phyloP scores from a whole-genome alignment of 2,329 filamentous ascomycete species.

The Sarocladium kiliense region DNA sequence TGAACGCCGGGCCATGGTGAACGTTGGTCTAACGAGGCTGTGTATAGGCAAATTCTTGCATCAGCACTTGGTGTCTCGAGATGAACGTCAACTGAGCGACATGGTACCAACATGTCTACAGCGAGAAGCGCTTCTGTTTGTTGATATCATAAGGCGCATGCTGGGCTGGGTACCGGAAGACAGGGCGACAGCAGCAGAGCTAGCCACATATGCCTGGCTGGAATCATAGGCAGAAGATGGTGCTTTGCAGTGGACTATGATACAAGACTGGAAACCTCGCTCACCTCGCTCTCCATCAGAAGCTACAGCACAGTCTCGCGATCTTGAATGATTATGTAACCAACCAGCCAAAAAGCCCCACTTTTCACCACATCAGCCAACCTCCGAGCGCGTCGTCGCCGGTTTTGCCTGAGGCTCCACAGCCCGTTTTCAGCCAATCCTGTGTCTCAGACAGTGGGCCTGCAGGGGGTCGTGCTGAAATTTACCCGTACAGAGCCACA shows the following conservation, averaged over 20 bases:
- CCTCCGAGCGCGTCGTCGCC: not conserved
- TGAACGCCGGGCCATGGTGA: too few relatives aligned
- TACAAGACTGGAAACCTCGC: too few relatives aligned
- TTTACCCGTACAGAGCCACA: constrained; percentile 31
- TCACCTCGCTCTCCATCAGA: too few relatives aligned
- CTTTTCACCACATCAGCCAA: not conserved
- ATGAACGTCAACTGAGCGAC: not conserved
- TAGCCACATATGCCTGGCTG: not conserved
- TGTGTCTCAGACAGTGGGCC: not conserved
- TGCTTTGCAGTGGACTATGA: too few relatives aligned
- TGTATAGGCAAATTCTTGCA: not conserved
- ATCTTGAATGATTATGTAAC: not conserved
- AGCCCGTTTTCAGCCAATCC: constrained; percentile 10
- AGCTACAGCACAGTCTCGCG: not conserved
- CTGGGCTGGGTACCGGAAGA: not conserved
- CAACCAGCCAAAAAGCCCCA: not conserved
- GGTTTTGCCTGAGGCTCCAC: constrained; percentile 6
- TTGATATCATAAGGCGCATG: not conserved
- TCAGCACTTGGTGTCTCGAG: not conserved
- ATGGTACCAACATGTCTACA: not conserved
- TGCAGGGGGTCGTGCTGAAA: constrained; percentile 35
- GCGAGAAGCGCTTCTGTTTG: not conserved
- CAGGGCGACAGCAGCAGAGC: not conserved
- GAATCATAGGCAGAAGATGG: not conserved
- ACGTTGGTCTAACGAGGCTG: too few relatives aligned